These are phyloP conservation scores for Picea abies DNA, from an alignment of 83 land plant species.

Conservation along the genomic window DNA sequence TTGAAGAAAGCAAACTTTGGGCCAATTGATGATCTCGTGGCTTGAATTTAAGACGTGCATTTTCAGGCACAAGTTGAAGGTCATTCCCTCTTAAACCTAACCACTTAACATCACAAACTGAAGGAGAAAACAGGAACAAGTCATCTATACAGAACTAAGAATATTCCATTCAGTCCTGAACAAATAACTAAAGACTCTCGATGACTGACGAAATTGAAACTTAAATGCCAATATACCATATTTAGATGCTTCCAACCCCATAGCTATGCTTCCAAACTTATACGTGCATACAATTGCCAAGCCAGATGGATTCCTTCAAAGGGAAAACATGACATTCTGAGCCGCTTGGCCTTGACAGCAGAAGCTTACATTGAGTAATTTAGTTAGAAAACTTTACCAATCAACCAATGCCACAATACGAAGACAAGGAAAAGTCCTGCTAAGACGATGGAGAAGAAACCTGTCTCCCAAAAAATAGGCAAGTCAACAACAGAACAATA, in stretches of 20 bases:
- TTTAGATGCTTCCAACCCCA: slow-evolving; percentile 92
- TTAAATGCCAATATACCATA: slow-evolving; percentile 56
- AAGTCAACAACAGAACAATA: background rate
- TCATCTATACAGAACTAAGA: background rate
- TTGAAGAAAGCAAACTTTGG: slow-evolving; percentile 69
- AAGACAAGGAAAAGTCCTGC: slow-evolving; percentile 63
- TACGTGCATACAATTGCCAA: slow-evolving; percentile 91
- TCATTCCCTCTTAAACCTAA: slow-evolving; percentile 77
- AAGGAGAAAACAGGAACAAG: background rate
- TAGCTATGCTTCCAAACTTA: slow-evolving; percentile 90
- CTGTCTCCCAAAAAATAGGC: slow-evolving; percentile 35
- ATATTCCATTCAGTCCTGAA: background rate
- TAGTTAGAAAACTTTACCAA: slow-evolving; percentile 49
- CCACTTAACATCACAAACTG: slow-evolving; percentile 98
- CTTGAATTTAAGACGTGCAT: slow-evolving; percentile 53
- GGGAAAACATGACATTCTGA: slow-evolving; percentile 5
- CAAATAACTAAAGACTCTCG: background rate
- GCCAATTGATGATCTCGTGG: slow-evolving; percentile 73
- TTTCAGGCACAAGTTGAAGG: slow-evolving; percentile 56
- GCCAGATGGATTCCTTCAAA: slow-evolving; percentile 92
- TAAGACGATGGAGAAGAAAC: slow-evolving; percentile 72
- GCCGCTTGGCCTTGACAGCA: background rate
- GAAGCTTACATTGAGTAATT: background rate
- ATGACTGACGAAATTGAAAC: background rate
- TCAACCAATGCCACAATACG: slow-evolving; percentile 91